phyloP scores from a whole-genome alignment of 495 filamentous ascomycete species.

The Bombardia bombarda region DNA sequence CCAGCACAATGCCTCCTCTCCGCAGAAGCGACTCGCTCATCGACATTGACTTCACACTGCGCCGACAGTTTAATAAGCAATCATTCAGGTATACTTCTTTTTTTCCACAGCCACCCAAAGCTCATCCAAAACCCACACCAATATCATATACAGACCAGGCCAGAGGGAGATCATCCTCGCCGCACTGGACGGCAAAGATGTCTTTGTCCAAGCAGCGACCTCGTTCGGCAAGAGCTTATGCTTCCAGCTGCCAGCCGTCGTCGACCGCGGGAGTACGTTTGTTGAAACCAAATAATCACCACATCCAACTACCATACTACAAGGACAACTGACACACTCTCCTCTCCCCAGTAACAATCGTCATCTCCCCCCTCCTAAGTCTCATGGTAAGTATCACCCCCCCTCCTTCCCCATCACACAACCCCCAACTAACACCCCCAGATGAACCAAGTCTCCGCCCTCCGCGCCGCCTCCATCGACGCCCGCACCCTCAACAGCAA shows the following conservation, averaged over 20 bases:
- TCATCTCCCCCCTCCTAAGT: conserved; percentile 82
- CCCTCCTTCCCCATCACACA: neutral
- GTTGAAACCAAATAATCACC: neutral
- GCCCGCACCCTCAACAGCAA: conserved; percentile 85
- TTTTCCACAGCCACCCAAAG: neutral
- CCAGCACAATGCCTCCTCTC: conserved; percentile 29
- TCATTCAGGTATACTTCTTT: conserved; percentile 52
- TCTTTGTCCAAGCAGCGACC: conserved; percentile 93
- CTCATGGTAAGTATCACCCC: conserved; percentile 62
- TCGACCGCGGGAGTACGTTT: conserved; percentile 70
- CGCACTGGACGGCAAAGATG: conserved; percentile 76
- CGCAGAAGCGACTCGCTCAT: conserved; percentile 37
- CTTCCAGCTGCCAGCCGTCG: conserved; percentile 86
- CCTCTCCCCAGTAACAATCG: conserved; percentile 62
- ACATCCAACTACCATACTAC: neutral
- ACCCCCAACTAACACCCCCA: conserved; percentile 16
- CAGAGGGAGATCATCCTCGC: conserved; percentile 83
- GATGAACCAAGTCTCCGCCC: conserved; percentile 85
- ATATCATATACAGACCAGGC: conserved; percentile 49
- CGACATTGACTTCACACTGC: conserved; percentile 81
- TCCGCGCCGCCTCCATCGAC: conserved; percentile 63
- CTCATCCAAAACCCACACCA: neutral
- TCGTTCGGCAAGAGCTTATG: conserved; percentile 94
- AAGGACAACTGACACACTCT: neutral
- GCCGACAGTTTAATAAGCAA: conserved; percentile 70